phyloP scores from a whole-genome alignment of 805 yeast species.

The Debaryomyces maramus region DNA sequence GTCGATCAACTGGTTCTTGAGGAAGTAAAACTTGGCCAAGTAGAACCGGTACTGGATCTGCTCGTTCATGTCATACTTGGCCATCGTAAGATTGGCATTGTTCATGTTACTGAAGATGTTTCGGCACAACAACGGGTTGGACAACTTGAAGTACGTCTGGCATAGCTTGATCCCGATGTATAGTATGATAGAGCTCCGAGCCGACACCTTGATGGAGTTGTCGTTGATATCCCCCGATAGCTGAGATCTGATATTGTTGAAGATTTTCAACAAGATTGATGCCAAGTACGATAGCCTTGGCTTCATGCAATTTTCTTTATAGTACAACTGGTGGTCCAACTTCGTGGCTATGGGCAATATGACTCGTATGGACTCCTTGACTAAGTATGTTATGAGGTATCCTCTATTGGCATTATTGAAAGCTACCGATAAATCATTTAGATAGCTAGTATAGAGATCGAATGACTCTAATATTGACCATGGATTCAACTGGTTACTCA shows the following conservation, averaged over 20 bases:
- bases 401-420: conserved; percentile 46
- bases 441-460: conserved; percentile 50
- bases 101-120: conserved; percentile 63
- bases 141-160: conserved; percentile 53
- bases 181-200: conserved; percentile 51
- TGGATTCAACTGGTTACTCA: conserved; percentile 54
- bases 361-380: conserved; percentile 35
- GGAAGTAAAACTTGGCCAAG: conserved; percentile 53
- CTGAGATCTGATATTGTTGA: conserved; percentile 59
- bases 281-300: conserved; percentile 54
- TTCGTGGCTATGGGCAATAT: conserved; percentile 47
- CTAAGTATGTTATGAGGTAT: conserved; percentile 34
- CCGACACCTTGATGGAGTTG: conserved; percentile 20
- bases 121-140: conserved; percentile 57
- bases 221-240: conserved; percentile 32
- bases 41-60: conserved; percentile 54
- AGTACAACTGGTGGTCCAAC: conserved; percentile 41
- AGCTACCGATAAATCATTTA: conserved; percentile 49
- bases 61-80: conserved; percentile 42
- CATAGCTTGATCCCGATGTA: conserved; percentile 56
- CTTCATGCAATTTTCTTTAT: conserved; percentile 39
- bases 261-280: conserved; percentile 53
- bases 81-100: conserved; percentile 46
- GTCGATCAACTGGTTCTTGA: conserved; percentile 49
- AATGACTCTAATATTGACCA: conserved; percentile 52